Conservation (phyloP, 2,329 filamentous ascomycete species). For the Hypoxylon sp. region DNA sequence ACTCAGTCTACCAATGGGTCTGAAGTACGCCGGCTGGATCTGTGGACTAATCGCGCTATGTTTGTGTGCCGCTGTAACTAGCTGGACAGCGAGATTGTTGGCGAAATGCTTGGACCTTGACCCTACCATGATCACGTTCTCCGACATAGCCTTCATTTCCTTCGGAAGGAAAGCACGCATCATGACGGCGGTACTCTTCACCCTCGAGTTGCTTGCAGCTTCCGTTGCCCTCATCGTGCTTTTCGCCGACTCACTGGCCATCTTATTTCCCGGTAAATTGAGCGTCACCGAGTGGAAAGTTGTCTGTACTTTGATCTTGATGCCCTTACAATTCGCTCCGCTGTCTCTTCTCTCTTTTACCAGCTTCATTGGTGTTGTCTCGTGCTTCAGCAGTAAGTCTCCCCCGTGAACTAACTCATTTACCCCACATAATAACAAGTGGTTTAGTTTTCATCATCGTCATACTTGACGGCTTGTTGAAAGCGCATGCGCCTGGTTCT, state of each 20-base stretch:
- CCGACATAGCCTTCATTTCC: conserved; percentile 90
- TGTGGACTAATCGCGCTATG: conserved; percentile 81
- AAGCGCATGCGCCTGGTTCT: conserved; percentile 82
- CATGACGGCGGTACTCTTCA: conserved; percentile 87
- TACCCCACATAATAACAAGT: conserved; percentile 16
- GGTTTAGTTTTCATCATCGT: conserved; percentile 82
- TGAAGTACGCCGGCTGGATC: conserved; percentile 90
- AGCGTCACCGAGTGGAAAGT: conserved; percentile 84
- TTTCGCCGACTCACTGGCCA: conserved; percentile 88
- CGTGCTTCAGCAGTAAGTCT: conserved; percentile 84
- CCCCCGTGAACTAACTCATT: neutral
- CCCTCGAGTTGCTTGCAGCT: conserved; percentile 85
- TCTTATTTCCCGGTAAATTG: conserved; percentile 77
- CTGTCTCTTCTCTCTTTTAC: conserved; percentile 88
- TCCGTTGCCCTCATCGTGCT: conserved; percentile 74
- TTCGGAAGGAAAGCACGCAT: conserved; percentile 87
- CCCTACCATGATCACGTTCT: conserved; percentile 89
- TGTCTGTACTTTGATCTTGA: conserved; percentile 80
- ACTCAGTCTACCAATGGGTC: conserved; percentile 86
- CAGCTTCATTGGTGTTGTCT: conserved; percentile 92
- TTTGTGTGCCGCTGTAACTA: conserved; percentile 80
- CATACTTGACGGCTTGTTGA: conserved; percentile 86
- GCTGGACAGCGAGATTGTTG: conserved; percentile 86
- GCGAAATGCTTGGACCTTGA: conserved; percentile 92
- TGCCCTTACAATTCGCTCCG: conserved; percentile 87